A percentile compares a stretch with the other conserved stretches of the same genome.
Conservation (phyloP, 108 stramenopile species). For the Conticribra guillardii region DNA sequence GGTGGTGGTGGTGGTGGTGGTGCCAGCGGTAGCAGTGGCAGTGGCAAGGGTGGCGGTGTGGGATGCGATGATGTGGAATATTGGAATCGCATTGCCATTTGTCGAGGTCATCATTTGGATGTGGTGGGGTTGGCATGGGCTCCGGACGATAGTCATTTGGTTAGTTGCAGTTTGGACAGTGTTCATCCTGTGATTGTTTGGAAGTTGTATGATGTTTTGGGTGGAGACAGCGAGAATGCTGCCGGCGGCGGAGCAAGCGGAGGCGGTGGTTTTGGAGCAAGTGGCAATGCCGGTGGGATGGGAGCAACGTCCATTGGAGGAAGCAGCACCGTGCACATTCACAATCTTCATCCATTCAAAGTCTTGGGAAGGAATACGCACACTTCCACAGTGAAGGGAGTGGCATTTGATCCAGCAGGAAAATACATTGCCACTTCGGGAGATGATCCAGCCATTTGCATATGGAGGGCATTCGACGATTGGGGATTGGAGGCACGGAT, state of each 20-base stretch:
- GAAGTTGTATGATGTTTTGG: slow-evolving; percentile 70
- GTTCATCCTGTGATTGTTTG: slow-evolving; percentile 88
- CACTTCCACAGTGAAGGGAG: slow-evolving; percentile 87
- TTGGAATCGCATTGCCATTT: slow-evolving; percentile 85
- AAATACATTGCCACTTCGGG: slow-evolving; percentile 82
- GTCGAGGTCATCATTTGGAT: slow-evolving; percentile 86
- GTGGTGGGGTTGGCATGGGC: slow-evolving; percentile 92
- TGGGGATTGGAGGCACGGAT: slow-evolving; percentile 86
- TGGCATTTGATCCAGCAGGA: slow-evolving; percentile 88
- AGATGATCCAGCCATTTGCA: slow-evolving; percentile 86
- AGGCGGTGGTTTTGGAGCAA: too few species aligned
- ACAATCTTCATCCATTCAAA: slow-evolving; percentile 80
- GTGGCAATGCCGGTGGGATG: too few species aligned
- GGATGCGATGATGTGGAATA: slow-evolving; percentile 59
- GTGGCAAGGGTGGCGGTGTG: background rate
- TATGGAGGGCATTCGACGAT: slow-evolving; percentile 89
- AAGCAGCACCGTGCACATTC: too few species aligned
- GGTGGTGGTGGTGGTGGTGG: slow-evolving; percentile 39
- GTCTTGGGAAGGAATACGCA: slow-evolving; percentile 71
- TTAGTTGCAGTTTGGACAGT: slow-evolving; percentile 84
- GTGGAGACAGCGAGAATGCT: background rate
- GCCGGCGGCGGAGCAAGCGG: background rate
- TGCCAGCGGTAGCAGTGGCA: background rate
- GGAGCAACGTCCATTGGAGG: too few species aligned
- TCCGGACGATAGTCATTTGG: slow-evolving; percentile 87